Conservation (phyloP, 139 green algal genomes). For the Tetraselmis chui region DNA sequence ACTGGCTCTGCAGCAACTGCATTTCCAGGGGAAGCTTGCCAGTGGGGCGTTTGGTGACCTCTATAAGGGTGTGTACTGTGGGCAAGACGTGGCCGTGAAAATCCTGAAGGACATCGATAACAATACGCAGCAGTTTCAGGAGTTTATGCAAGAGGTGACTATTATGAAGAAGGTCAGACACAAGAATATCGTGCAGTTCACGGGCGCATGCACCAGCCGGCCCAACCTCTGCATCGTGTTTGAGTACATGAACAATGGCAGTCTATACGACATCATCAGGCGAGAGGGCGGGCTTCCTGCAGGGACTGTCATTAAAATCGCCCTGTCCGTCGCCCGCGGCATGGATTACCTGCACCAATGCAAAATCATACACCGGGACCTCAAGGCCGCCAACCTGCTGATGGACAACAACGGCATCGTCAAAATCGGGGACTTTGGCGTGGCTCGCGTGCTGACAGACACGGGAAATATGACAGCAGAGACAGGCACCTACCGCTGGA, state of each 20-base stretch:
- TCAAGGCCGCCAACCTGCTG: slow-evolving; percentile 94
- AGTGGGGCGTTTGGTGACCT: slow-evolving; percentile 90
- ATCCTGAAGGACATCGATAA: slow-evolving; percentile 88
- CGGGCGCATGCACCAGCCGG: slow-evolving; percentile 91
- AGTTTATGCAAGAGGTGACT: slow-evolving; percentile 87
- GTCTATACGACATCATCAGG: slow-evolving; percentile 89
- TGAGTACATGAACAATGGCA: slow-evolving; percentile 95
- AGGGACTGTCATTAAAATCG: slow-evolving; percentile 72
- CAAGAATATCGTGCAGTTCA: slow-evolving; percentile 99
- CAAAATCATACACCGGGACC: slow-evolving; percentile 90
- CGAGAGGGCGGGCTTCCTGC: slow-evolving; percentile 29
- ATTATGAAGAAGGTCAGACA: slow-evolving; percentile 92
- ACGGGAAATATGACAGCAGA: slow-evolving; percentile 95
- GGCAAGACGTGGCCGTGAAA: slow-evolving; percentile 98
- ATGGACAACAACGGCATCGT: slow-evolving; percentile 88
- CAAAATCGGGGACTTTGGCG: slow-evolving; percentile 97
- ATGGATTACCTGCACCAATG: slow-evolving; percentile 99
- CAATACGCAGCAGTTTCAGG: slow-evolving; percentile 75
- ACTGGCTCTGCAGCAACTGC: slow-evolving; percentile 53
- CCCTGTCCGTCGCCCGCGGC: slow-evolving; percentile 46
- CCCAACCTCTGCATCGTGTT: slow-evolving; percentile 98
- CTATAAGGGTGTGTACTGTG: slow-evolving; percentile 90
- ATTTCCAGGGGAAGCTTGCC: slow-evolving; percentile 84
- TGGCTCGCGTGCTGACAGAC: slow-evolving; percentile 81
- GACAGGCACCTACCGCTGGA: slow-evolving; percentile 99